phyloP scores from a whole-genome alignment of 148 eudicot genomes.

The Fagopyrum homotropicum region DNA sequence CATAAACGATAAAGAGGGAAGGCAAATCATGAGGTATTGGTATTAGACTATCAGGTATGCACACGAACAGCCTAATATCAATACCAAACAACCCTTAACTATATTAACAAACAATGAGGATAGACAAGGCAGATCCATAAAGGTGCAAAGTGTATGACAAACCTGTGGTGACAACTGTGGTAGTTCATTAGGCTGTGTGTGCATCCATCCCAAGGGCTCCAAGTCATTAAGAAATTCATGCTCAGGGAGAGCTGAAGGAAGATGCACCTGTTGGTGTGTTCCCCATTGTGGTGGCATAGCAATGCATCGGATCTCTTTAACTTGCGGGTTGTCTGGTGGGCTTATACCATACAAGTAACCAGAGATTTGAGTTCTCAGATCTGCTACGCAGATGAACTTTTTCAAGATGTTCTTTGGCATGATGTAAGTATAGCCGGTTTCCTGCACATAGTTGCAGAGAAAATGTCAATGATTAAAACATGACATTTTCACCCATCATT shows the following conservation, averaged over 20 bases:
- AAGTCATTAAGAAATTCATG: conserved; percentile 90
- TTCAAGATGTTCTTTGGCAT: conserved; percentile 98
- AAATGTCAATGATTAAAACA: background rate
- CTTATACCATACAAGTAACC: conserved; percentile 95
- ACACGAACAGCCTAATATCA: too few species aligned
- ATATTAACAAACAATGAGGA: too few species aligned
- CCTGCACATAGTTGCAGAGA: conserved; percentile 33
- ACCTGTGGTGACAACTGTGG: conserved; percentile 99
- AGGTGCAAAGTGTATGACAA: background rate
- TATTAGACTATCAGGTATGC: too few species aligned
- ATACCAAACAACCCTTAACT: too few species aligned
- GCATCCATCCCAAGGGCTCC: conserved; percentile 99
- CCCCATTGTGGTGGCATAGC: conserved; percentile 99
- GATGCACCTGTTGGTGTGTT: conserved; percentile 92
- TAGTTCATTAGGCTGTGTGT: conserved; percentile 96
- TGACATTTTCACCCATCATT: background rate
- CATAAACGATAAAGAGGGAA: too few species aligned
- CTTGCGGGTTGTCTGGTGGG: conserved; percentile 99
- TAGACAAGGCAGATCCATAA: too few species aligned
- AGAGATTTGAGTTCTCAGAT: conserved; percentile 89
- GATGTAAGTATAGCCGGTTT: conserved; percentile 96
- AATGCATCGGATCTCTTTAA: conserved; percentile 94
- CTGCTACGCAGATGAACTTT: conserved; percentile 97
- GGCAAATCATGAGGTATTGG: too few species aligned
- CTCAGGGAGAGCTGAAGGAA: conserved; percentile 86